Conservation (phyloP, 257 asterid species). For the Penstemon eatonii region DNA sequence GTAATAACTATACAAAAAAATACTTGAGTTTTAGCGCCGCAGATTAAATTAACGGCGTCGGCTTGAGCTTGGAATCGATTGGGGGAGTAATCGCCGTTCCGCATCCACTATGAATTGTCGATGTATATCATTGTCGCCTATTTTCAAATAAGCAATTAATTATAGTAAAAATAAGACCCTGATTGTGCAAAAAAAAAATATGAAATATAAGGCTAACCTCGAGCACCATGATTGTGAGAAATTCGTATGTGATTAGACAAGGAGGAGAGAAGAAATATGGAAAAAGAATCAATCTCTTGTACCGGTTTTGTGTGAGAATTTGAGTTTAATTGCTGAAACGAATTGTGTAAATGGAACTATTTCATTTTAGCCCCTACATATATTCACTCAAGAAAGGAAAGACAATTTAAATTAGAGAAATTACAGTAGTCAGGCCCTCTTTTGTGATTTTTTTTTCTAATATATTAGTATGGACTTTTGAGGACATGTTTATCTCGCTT, state of each 20-base stretch:
- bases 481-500: too few relatives aligned
- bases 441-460: too few relatives aligned
- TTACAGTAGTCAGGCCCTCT: too few relatives aligned
- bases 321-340: constrained; percentile 34
- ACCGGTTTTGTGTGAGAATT: constrained; percentile 21
- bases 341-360: constrained; percentile 18
- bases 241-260: constrained; percentile 7
- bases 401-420: too few relatives aligned
- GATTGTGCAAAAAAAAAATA: neutral
- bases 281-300: neutral
- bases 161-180: constrained; percentile 23
- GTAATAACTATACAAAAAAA: neutral
- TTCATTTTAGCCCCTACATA: neutral
- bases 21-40: constrained; percentile 98
- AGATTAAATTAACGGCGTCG: constrained; percentile 92
- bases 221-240: constrained; percentile 72
- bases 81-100: constrained; percentile 93
- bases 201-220: constrained; percentile 51
- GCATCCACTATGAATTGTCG: constrained; percentile 99
- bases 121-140: constrained; percentile 97
- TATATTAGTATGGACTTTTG: too few relatives aligned
- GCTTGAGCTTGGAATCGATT: constrained; percentile 85
- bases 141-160: constrained; percentile 13
- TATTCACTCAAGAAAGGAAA: too few relatives aligned
- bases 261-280: neutral